A percentile compares a stretch with the other conserved stretches of the same genome.
Conservation (phyloP, 805 yeast genomes). For the Candida succiphila region DNA sequence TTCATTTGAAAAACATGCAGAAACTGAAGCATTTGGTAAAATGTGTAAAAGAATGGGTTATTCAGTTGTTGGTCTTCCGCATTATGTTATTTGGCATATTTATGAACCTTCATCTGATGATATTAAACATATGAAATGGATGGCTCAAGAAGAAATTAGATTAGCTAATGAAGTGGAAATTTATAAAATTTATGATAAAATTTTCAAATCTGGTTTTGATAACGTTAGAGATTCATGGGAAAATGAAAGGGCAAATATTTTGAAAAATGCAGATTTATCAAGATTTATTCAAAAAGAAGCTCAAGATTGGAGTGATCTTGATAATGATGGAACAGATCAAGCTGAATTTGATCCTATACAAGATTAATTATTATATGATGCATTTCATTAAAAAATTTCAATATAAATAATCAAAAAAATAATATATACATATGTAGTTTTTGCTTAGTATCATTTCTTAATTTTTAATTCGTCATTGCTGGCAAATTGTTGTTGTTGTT, state of each 20-base stretch:
- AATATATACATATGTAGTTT: too few species aligned
- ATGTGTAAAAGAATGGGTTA: conserved; percentile 80
- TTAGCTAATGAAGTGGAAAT: conserved; percentile 52
- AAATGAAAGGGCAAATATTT: conserved; percentile 55
- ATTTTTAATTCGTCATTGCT: too few species aligned
- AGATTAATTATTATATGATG: too few species aligned
- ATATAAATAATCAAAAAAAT: too few species aligned
- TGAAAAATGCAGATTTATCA: conserved; percentile 67
- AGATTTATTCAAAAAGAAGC: conserved; percentile 31
- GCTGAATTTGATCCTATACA: neutral
- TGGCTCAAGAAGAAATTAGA: conserved; percentile 71
- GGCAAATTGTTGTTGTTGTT: too few species aligned
- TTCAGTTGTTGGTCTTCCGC: conserved; percentile 83
- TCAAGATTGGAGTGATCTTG: conserved; percentile 67
- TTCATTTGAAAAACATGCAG: conserved; percentile 93
- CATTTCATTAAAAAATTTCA: too few species aligned
- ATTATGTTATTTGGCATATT: conserved; percentile 93
- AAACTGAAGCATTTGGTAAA: conserved; percentile 95
- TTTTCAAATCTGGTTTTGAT: conserved; percentile 72
- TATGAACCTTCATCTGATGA: conserved; percentile 95
- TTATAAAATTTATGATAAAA: conserved; percentile 54
- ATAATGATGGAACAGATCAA: conserved; percentile 9
- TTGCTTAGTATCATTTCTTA: too few species aligned
- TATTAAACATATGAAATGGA: conserved; percentile 74
- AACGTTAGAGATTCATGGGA: conserved; percentile 69